These are phyloP conservation scores for Ophiostoma sp. DNA, from an alignment of 2,329 filamentous ascomycete species.

Conservation along the genomic window DNA sequence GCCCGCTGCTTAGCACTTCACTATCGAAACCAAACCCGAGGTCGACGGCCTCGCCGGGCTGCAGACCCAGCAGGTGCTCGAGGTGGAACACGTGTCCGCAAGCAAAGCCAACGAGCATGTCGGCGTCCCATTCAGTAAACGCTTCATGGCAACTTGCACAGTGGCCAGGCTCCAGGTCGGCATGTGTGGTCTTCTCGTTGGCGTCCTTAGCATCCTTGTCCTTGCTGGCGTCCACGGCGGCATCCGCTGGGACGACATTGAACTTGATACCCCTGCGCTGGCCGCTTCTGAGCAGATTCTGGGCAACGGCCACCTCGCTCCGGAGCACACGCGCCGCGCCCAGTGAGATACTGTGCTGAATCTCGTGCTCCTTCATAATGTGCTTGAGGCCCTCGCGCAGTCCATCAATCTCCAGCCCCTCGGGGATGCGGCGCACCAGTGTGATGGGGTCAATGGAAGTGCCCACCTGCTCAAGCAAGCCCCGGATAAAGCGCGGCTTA, in stretches of 20 bases:
- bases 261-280: conserved; percentile 87
- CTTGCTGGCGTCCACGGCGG: conserved; percentile 29
- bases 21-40: conserved; percentile 41
- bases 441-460: conserved; percentile 90
- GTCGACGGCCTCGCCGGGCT: conserved; percentile 39
- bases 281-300: conserved; percentile 72
- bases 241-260: conserved; percentile 52
- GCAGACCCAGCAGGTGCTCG: conserved; percentile 59
- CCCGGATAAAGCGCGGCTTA: conserved; percentile 89
- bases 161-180: conserved; percentile 46
- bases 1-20: conserved; percentile 38
- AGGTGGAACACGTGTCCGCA: conserved; percentile 81
- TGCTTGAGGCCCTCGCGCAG: conserved; percentile 80
- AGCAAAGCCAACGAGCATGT: conserved; percentile 72
- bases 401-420: conserved; percentile 87
- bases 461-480: conserved; percentile 85
- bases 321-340: conserved; percentile 82
- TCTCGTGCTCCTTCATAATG: conserved; percentile 92
- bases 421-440: conserved; percentile 83
- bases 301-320: conserved; percentile 79
- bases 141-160: conserved; percentile 54
- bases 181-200: conserved; percentile 16
- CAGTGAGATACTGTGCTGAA: conserved; percentile 86
- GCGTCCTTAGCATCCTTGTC: not conserved
- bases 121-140: conserved; percentile 58